Evolutionary conservation across 345 rosid genomes (phyloP).

Genomic region (Brassica nigra): DNA sequence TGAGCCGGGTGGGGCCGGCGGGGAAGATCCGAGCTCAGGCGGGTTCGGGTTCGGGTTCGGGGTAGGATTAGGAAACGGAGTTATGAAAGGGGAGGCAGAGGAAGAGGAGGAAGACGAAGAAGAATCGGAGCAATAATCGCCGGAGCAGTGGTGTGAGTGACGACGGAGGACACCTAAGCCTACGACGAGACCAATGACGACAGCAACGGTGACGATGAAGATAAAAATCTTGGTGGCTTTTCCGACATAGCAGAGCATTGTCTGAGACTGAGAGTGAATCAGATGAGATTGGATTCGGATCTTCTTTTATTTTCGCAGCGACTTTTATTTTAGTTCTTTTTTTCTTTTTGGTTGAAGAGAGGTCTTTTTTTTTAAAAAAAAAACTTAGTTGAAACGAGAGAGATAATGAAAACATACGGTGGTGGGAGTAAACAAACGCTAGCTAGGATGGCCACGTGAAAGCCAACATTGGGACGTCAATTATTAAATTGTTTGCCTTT

Average conservation of each 20-base stretch:
- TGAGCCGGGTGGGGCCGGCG: constrained; percentile 34
- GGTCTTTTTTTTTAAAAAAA: no score
- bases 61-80: constrained; percentile 43
- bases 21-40: constrained; percentile 40
- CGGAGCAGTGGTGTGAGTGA: constrained; percentile 58
- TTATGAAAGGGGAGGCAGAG: constrained; percentile 45
- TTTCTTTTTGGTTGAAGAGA: neutral
- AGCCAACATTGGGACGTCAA: constrained; percentile 28
- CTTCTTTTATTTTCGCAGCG: constrained; percentile 25
- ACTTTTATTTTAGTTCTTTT: neutral
- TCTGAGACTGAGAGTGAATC: constrained; percentile 25
- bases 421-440: constrained; percentile 21
- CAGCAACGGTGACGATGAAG: constrained; percentile 72
- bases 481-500: constrained; percentile 11
- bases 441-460: constrained; percentile 37
- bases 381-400: constrained; percentile 8
- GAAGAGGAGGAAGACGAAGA: constrained; percentile 33
- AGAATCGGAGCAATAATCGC: constrained; percentile 52
- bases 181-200: constrained; percentile 68
- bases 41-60: constrained; percentile 36
- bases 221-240: constrained; percentile 99
- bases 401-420: constrained; percentile 14
- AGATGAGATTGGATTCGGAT: constrained; percentile 33
- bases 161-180: constrained; percentile 71
- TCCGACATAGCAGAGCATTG: constrained; percentile 84